Conservation (phyloP, 2,329 filamentous ascomycete species). For the Epichloe bromicola region DNA sequence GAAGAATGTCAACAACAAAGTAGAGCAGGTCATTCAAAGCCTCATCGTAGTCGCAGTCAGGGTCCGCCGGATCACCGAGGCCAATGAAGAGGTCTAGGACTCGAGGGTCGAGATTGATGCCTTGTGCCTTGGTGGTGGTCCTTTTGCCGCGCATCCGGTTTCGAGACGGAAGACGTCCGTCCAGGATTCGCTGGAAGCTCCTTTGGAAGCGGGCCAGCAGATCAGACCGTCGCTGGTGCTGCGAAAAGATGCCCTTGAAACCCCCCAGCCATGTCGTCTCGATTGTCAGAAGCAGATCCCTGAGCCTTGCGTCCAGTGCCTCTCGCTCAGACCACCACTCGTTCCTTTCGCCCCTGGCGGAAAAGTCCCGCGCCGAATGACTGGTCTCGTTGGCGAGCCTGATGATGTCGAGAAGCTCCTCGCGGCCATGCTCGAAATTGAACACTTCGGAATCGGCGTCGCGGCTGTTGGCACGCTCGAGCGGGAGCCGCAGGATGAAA, state of each 20-base stretch:
- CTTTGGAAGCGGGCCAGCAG: constrained; percentile 64
- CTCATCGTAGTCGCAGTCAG: constrained; percentile 68
- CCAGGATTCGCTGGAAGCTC: constrained; percentile 65
- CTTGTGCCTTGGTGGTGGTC: constrained; percentile 30
- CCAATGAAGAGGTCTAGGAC: constrained; percentile 84
- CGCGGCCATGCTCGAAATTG: constrained; percentile 65
- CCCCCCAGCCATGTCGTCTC: constrained; percentile 92
- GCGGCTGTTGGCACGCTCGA: constrained; percentile 68
- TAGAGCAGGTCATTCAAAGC: constrained; percentile 85
- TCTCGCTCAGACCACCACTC: constrained; percentile 87
- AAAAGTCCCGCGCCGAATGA: constrained; percentile 58
- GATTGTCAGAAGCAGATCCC: constrained; percentile 68
- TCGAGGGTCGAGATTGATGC: constrained; percentile 39
- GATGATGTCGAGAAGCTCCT: constrained; percentile 75
- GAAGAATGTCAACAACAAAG: constrained; percentile 90
- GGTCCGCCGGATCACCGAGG: constrained; percentile 58
- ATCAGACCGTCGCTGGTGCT: constrained; percentile 47
- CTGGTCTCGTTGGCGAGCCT: constrained; percentile 70
- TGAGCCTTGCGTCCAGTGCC: constrained; percentile 62
- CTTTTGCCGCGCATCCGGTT: constrained; percentile 44
- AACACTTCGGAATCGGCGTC: constrained; percentile 71
- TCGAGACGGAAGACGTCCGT: constrained; percentile 76
- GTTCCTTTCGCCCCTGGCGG: constrained; percentile 58
- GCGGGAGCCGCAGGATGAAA: constrained; percentile 75
- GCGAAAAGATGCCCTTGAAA: constrained; percentile 87